Base-by-base conservation (phyloP, 2,329 filamentous ascomycete genomes). In the Aspergillus tamarii region DNA sequence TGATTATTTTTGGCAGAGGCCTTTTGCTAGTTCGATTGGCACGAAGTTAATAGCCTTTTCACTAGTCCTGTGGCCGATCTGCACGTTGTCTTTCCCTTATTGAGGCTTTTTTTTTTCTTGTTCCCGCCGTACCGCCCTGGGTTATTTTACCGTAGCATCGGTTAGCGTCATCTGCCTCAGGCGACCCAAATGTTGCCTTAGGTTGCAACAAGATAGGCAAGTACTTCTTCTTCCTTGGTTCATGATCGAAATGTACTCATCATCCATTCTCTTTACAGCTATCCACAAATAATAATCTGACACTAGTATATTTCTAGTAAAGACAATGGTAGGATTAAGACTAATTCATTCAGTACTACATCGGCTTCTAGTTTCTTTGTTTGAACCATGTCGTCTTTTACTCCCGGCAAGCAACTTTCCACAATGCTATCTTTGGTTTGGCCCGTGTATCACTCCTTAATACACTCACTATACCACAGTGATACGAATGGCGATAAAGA, bases 1-100 rank as follows among this genome's bases (percentile, higher is more conserved):
- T 60, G 11, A 55, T 55, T 55, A 41, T 55, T 55, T 55, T 55
- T 55, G 52, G 52, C 52, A 39, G 21, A 55, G 16, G 52, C 52
- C 32, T 26, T 55, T 55, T 55, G 28, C 19, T 19, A 32, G 26
- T 39, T 55, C 34, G 8, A 36, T 55, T 55, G 52, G 52, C 52
- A 55, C 52, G 34, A 55, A 36, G 16, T 55, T 12, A 55, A 39
- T 55, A 55, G 32, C 32, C 52, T 39, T 53, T 55, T 41, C 34
- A 55, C 32, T 55, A 55, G 36, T 41, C 39, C 39, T 55, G 52
- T 55, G 32, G 52, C 32, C 52, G 52, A 55, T 55, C 52, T 55
- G 32, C 52, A 55, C 52, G 30, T 36, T 54, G 7, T 26, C 50
- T 53, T 53, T 53, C 50, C 50, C 16, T 53, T 34, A 5, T 32